phyloP scores from a whole-genome alignment of 2,329 filamentous ascomycete genomes.

The Xylaria sp. region DNA sequence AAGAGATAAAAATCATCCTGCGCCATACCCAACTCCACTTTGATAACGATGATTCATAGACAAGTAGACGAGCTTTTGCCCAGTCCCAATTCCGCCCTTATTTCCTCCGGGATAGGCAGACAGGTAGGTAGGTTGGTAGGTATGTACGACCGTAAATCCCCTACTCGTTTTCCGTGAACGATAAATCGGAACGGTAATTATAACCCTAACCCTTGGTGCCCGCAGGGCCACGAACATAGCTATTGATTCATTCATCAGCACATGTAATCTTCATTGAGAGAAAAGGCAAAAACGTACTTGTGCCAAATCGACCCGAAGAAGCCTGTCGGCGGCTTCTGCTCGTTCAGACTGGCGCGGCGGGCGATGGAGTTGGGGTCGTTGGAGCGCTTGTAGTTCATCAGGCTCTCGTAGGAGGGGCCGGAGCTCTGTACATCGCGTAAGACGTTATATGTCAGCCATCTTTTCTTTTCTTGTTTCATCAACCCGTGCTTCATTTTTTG shows the following conservation, averaged over 20 bases:
- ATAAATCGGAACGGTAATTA: conserved; percentile 23
- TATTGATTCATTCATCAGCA: conserved; percentile 17
- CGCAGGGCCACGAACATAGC: conserved; percentile 47
- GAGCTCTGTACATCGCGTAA: conserved; percentile 53
- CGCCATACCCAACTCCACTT: background rate
- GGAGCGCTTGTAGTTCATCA: conserved; percentile 63
- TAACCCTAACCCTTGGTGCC: too few species aligned
- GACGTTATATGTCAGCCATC: background rate
- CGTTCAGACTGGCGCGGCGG: conserved; percentile 66
- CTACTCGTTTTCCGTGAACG: background rate
- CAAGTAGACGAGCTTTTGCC: background rate
- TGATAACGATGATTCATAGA: background rate
- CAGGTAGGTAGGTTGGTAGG: background rate
- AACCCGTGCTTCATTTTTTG: too few species aligned
- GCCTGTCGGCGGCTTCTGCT: conserved; percentile 62
- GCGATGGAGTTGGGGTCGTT: conserved; percentile 55
- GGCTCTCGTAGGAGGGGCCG: conserved; percentile 62
- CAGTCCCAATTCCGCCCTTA: background rate
- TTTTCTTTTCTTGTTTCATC: background rate
- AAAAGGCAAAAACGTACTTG: conserved; percentile 56
- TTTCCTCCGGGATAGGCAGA: background rate
- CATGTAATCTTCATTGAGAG: too few species aligned
- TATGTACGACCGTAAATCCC: background rate
- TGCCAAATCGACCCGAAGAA: conserved; percentile 68
- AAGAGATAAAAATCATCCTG: background rate